phyloP scores from a whole-genome alignment of 2,329 filamentous ascomycete genomes.

The Fusarium sp. region DNA sequence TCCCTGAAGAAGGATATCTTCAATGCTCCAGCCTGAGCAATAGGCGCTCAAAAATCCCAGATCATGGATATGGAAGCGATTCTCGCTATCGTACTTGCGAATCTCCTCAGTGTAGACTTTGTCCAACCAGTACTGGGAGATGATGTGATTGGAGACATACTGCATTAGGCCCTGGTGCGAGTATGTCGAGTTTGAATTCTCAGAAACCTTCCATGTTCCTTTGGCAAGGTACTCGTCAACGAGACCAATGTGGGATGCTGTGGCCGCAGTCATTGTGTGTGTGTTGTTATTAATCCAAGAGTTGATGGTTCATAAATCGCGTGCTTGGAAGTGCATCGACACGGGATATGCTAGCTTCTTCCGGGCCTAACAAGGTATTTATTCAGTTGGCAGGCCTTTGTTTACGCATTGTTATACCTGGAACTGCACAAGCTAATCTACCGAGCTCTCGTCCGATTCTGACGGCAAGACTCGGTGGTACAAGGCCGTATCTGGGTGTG shows the following conservation, averaged over 20 bases:
- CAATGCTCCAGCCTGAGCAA: conserved; percentile 42
- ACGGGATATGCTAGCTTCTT: background rate
- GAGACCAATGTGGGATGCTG: conserved; percentile 25
- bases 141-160: conserved; percentile 41
- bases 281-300: background rate
- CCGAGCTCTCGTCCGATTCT: conserved; percentile 13
- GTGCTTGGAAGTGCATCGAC: background rate
- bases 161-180: conserved; percentile 42
- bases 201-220: conserved; percentile 37
- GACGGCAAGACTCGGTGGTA: background rate
- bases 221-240: conserved; percentile 40
- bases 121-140: conserved; percentile 41
- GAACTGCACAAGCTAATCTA: background rate
- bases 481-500: background rate
- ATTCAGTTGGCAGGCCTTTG: background rate
- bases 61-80: conserved; percentile 42
- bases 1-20: conserved; percentile 40
- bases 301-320: background rate
- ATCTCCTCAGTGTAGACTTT: conserved; percentile 39
- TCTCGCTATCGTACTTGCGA: conserved; percentile 27
- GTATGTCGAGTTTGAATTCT: conserved; percentile 43
- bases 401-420: background rate
- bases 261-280: background rate
- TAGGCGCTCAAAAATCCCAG: conserved; percentile 41
- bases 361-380: background rate